Base-by-base conservation (phyloP, 2,329 filamentous ascomycete species). In the Sporothrix variecibatus region DNA sequence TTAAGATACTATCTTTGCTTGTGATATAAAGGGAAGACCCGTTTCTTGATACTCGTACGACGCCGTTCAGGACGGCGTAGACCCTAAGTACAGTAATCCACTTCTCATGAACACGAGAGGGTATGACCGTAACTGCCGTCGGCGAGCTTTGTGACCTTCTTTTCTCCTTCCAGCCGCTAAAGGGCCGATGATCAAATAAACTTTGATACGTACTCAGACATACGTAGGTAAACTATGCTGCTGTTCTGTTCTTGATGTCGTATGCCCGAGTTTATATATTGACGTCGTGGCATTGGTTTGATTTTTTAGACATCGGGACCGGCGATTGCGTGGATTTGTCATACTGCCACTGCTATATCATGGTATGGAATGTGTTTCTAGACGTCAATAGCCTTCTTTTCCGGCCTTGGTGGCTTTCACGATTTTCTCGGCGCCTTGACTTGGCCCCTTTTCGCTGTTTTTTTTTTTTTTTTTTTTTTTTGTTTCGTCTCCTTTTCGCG, bases 171-270 rank as follows among this genome's bases (percentile, higher is more conserved):
- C 43, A 20, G 20, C 3, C 8, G 31, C 15, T 8, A 51, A 49
- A 49, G 64, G 64, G 40, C 64, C 64, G 64, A 67, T 11, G 23
- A 28, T 1, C 1, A 34, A 34, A 31, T 31, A 68, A 20, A 31
- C 12, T 68, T 51, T 49, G 40, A 38, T 11, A 68, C 64, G 64
- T 68, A 68, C 64, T 38, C 26, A 68, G 40, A 68, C 64, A 51
- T 68, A 46, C 64, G 40, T 68, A 49, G 7, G 20, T 26, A 62
- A 17, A 7, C 8, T 7, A 9, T 8, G 3, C 31, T 62, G 15
- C 20, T 12, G 28, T n/a, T 62, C 31, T 67, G 12, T 46, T 3
- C 28, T 26, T 26, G n/a, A 11, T 46, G 38, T 43, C 38, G 23
- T 67, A 67, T 46, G 62, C 38, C 62, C 15, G 11, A 8, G 20